Percentiles rank a stretch among this genome's conserved stretches.
phyloP scores from a whole-genome alignment of 2,329 filamentous ascomycete species.

The Tympanopsis confertula region DNA sequence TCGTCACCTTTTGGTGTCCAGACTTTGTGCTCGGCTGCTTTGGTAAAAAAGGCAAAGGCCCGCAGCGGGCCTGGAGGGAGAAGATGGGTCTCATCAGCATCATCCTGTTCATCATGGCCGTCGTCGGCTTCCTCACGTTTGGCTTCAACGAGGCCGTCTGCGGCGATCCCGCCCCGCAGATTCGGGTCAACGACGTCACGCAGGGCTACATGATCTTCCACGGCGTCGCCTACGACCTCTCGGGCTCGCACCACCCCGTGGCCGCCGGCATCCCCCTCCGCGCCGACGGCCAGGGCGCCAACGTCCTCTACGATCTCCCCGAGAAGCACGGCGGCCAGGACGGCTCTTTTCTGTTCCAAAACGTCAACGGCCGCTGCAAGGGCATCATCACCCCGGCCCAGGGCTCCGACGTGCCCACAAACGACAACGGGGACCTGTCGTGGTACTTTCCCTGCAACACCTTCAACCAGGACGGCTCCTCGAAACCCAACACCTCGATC shows the following conservation, averaged over 20 bases:
- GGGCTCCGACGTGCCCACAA: constrained; percentile 68
- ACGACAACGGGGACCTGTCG: constrained; percentile 62
- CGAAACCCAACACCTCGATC: constrained; percentile 59
- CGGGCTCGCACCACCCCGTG: constrained; percentile 63
- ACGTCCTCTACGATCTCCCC: constrained; percentile 75
- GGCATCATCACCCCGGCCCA: constrained; percentile 64
- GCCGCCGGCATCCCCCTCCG: constrained; percentile 63
- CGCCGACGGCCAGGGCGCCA: constrained; percentile 40
- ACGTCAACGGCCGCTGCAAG: constrained; percentile 96
- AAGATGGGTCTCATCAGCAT: constrained; percentile 96
- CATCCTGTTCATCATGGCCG: constrained; percentile 74
- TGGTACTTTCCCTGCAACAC: constrained; percentile 95
- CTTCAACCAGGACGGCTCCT: constrained; percentile 89
- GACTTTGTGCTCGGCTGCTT: constrained; percentile 75
- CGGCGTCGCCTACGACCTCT: constrained; percentile 77
- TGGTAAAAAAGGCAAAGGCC: constrained; percentile 72
- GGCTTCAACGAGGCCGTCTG: constrained; percentile 93
- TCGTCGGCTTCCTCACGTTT: constrained; percentile 92
- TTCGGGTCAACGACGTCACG: constrained; percentile 74
- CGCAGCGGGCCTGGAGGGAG: constrained; percentile 89
- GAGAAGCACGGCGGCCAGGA: constrained; percentile 75
- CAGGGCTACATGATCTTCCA: constrained; percentile 91
- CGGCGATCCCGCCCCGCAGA: constrained; percentile 54
- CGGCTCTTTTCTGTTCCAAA: constrained; percentile 94
- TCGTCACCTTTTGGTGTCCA: constrained; percentile 90